phyloP scores from a whole-genome alignment of 208 protist species.

The Acanthamoeba castellanii region DNA sequence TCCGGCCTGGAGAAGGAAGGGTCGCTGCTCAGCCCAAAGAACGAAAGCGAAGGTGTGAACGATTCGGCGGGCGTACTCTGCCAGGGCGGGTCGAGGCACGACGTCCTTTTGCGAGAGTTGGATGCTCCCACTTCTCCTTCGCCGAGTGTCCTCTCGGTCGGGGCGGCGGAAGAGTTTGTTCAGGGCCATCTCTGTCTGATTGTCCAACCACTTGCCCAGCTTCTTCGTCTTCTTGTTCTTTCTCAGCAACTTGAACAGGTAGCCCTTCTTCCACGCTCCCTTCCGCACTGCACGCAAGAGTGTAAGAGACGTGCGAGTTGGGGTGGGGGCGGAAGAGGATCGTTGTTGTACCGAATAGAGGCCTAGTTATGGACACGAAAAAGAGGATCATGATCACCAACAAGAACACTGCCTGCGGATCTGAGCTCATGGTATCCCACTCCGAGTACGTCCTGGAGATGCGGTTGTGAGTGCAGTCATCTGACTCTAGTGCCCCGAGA shows the following conservation, averaged over 20 bases:
- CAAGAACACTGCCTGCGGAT: conserved; percentile 34
- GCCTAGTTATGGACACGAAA: background rate
- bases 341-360: conserved; percentile 8
- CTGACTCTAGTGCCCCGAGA: background rate
- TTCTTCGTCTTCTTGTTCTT: conserved; percentile 22
- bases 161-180: background rate
- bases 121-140: background rate
- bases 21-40: background rate
- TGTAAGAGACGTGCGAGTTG: too few species aligned
- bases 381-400: conserved; percentile 56
- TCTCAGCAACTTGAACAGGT: conserved; percentile 34
- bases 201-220: conserved; percentile 30
- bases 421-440: conserved; percentile 29
- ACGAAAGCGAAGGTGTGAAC: background rate
- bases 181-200: background rate
- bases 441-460: conserved; percentile 25
- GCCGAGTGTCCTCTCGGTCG: background rate
- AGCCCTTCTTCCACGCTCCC: conserved; percentile 67
- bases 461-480: background rate
- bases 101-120: background rate
- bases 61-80: background rate
- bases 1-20: background rate
- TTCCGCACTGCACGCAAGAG: background rate
- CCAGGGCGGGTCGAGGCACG: background rate
- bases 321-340: background rate